These are phyloP conservation scores for Lodderomyces oxycetoniae DNA, from an alignment of 1,139 yeast species.

Conservation along the genomic window DNA sequence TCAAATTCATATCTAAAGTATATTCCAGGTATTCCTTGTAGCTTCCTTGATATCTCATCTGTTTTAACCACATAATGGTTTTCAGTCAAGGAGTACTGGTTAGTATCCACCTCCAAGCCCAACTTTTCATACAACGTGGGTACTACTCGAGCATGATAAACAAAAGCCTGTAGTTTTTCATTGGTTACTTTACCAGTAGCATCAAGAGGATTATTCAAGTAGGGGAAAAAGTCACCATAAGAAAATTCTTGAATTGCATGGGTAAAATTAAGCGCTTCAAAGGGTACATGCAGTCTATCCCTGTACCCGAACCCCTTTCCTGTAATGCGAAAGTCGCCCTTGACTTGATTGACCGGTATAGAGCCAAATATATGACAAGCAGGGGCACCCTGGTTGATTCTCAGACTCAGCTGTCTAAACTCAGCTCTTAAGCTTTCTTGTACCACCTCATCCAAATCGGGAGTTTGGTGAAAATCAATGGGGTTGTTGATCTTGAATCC, in stretches of 20 bases:
- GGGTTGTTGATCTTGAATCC: constrained; percentile 40
- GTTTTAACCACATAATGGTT: constrained; percentile 27
- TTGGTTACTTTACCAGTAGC: constrained; percentile 55
- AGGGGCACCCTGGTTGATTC: constrained; percentile 50
- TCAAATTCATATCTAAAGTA: constrained; percentile 84
- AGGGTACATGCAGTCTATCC: constrained; percentile 41
- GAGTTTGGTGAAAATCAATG: constrained; percentile 50
- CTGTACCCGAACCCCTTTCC: constrained; percentile 66
- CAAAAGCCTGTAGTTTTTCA: constrained; percentile 43
- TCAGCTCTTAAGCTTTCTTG: constrained; percentile 63
- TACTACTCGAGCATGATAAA: constrained; percentile 73
- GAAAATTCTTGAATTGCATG: constrained; percentile 86
- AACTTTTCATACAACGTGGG: constrained; percentile 74
- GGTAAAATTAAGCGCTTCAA: constrained; percentile 63
- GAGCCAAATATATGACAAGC: constrained; percentile 90
- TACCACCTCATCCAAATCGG: constrained; percentile 62
- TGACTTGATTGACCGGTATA: constrained; percentile 79
- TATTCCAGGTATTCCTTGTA: constrained; percentile 64
- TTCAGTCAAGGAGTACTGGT: constrained; percentile 80
- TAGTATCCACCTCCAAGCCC: constrained; percentile 71
- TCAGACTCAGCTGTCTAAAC: constrained; percentile 42
- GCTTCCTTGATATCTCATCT: constrained; percentile 20
- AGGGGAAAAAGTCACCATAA: constrained; percentile 87
- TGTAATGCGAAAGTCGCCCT: constrained; percentile 81
- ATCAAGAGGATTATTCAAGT: constrained; percentile 81